These are phyloP conservation scores for Karstenula rhodostoma DNA, from an alignment of 2,329 filamentous ascomycete species.

Conservation along the genomic window DNA sequence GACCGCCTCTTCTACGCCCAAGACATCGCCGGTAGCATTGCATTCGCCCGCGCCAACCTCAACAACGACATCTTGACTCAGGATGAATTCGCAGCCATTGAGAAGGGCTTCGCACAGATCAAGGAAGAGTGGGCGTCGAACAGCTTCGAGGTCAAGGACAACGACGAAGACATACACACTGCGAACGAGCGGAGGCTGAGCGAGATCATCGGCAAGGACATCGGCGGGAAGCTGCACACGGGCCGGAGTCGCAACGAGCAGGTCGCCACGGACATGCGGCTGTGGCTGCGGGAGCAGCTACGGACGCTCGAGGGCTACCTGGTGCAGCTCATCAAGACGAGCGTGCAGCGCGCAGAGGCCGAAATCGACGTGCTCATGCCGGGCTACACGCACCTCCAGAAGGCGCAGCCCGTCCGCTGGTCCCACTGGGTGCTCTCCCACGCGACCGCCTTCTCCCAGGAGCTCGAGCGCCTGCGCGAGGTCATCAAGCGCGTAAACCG, in stretches of 20 bases:
- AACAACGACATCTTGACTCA: constrained; percentile 76
- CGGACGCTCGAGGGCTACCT: constrained; percentile 73
- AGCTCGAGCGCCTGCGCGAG: constrained; percentile 80
- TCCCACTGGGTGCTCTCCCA: constrained; percentile 83
- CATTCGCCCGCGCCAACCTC: constrained; percentile 81
- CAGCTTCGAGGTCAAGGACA: constrained; percentile 57
- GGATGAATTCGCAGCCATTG: constrained; percentile 77
- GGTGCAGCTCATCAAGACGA: constrained; percentile 73
- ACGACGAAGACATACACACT: constrained; percentile 64
- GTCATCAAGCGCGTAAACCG: constrained; percentile 77
- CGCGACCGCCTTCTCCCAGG: constrained; percentile 73
- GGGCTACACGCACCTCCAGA: constrained; percentile 87
- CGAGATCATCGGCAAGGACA: constrained; percentile 85
- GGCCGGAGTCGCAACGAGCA: constrained; percentile 87
- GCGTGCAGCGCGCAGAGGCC: constrained; percentile 72
- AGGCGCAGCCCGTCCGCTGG: constrained; percentile 82
- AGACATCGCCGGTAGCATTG: constrained; percentile 81
- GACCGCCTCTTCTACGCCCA: constrained; percentile 80
- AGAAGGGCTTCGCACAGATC: constrained; percentile 71
- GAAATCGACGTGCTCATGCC: constrained; percentile 85
- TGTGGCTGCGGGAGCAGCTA: constrained; percentile 84
- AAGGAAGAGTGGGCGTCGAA: constrained; percentile 58
- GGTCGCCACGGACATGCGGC: constrained; percentile 86
- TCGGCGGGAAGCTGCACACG: constrained; percentile 91
- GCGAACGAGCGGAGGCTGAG: constrained; percentile 65